Evolutionary conservation across 805 yeast species (phyloP).

Genomic region (Zygosaccharomyces bisporus): DNA sequence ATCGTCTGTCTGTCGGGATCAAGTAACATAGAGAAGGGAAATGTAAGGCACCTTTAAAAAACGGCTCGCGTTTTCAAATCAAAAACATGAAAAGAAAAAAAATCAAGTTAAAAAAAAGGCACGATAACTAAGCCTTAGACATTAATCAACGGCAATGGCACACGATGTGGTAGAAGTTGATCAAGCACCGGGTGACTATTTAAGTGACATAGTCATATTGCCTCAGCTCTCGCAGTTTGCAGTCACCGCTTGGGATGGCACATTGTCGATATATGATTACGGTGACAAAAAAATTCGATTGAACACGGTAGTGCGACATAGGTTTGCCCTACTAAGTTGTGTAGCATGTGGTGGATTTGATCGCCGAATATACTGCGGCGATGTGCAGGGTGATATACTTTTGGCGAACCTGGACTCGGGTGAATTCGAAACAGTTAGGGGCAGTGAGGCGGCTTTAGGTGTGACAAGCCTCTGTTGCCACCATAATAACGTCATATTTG

Average conservation of each 20-base stretch:
- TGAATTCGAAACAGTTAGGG: slow-evolving; percentile 23
- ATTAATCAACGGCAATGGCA: slow-evolving; percentile 1
- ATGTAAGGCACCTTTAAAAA: not conserved
- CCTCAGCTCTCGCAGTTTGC: slow-evolving; percentile 38
- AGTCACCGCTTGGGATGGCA: slow-evolving; percentile 58
- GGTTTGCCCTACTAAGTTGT: slow-evolving; percentile 15
- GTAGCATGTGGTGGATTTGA: slow-evolving; percentile 11
- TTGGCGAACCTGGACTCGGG: slow-evolving; percentile 50
- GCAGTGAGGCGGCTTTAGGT: slow-evolving; percentile 40
- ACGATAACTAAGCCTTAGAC: not conserved
- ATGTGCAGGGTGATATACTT: slow-evolving; percentile 52
- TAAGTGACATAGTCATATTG: slow-evolving; percentile 27
- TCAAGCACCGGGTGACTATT: slow-evolving; percentile 25
- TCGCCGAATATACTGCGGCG: slow-evolving; percentile 44
- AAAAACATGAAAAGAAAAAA: not conserved
- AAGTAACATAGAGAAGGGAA: not conserved
- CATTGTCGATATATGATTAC: slow-evolving; percentile 43
- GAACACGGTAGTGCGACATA: slow-evolving; percentile 10
- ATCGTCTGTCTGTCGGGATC: not conserved
- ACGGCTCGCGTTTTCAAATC: not conserved
- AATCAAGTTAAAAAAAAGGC: no score
- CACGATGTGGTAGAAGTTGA: slow-evolving; percentile 14
- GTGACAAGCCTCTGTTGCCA: slow-evolving; percentile 34
- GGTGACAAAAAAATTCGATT: slow-evolving; percentile 15
- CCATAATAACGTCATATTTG: slow-evolving; percentile 40